Evolutionary conservation across 192 early-diverging fungal species (phyloP), one percentile per base, ranked within the genome.

Genomic region (Endogone sp.): DNA sequence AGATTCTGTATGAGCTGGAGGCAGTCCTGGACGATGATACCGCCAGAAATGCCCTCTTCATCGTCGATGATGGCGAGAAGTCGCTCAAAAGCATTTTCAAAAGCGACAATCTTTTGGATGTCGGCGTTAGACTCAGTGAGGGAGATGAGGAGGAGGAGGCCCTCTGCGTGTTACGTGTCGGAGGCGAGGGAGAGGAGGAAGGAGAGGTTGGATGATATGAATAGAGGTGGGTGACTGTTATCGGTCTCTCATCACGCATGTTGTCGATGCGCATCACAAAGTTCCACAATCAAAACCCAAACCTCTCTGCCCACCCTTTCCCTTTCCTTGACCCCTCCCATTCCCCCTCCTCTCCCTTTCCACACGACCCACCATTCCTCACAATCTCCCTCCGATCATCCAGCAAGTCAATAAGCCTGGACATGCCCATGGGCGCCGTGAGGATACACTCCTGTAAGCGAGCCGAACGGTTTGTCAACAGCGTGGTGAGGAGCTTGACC

Each of bases 71-170:
- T 94, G 2, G 81, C 83, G 62, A 99, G 79, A 24, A 99, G 79
- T 9, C 91, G 83, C 65, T 99, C 98, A 80, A 99, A 99, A 3
- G 95, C 94, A 69, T 94, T 96, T 66, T 98, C 94, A 81, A 99
- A 99, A 16, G 98, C 97, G 60, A 99, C 93, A 68, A 99, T 94
- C 83, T 99, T 98, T 82, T 99, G 98, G 26, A 99, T 92, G 64
- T 98, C 96, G 10, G 94, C 92, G 77, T 97, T 96, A 55, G 81
- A 87, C 62, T 92, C 85, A n/a, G 96, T 96, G 56, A 99, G 84
- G 0, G 92, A 85, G 63, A 97, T 97, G 71, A 99, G 69, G 27
- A 99, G 76, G 68, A 97, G 78, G 10, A 99, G 81, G 6, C 93
- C 93, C 88, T 98, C 96, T 95, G 77, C 56, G 16, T 56, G 63